Evolutionary conservation across 441 rosid genomes (phyloP), one percentile per base, ranked within the genome.

Genomic region (Eugenia klotzschiana): DNA sequence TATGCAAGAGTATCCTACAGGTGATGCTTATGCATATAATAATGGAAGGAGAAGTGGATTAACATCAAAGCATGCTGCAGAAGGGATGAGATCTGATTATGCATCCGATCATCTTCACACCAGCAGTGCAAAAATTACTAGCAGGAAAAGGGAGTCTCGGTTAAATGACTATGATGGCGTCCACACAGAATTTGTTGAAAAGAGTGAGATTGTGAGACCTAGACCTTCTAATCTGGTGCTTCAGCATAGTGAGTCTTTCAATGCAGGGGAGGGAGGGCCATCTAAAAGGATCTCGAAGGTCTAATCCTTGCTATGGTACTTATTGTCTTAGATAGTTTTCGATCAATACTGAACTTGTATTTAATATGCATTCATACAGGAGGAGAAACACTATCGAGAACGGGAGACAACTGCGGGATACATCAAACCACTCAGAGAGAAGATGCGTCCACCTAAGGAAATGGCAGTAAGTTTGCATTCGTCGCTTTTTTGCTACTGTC

Each of bases 241-340:
- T 81, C 88, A 84, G 26, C 87, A 87, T 80, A 84, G 88, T 29
- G 87, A 91, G 53, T 89, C 91, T 85, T 81, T 88, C 81, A 90
- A 85, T 51, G 51, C 86, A 51, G 88, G 86, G 77, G 94, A 89
- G 86, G 91, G 90, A 85, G 90, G 84, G 79, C 89, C 83, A 23
- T 85, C 89, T 86, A 85, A 87, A 81, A 89, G 85, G 87, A 85
- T 81, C 82, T 86, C 82, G 84, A 92, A 88, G 90, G 94, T 91
- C 80, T 85, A 18, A 46, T 51, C 77, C 53, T 8, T 83, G 8
- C 10, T 58, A 46, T 27, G 23, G 50, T 7, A 37, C 64, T 51
- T 51, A 37, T 64, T 11, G 1, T 79, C 50, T 25, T 80, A 12
- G 74, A 52, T 43, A 58, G 57, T n/a, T 79, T 79, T 64, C 80